Percentiles rank a stretch among this genome's conserved stretches.
These are phyloP conservation scores for Calonectria honghensis DNA, from an alignment of 2,329 filamentous ascomycete species.

Conservation along the genomic window DNA sequence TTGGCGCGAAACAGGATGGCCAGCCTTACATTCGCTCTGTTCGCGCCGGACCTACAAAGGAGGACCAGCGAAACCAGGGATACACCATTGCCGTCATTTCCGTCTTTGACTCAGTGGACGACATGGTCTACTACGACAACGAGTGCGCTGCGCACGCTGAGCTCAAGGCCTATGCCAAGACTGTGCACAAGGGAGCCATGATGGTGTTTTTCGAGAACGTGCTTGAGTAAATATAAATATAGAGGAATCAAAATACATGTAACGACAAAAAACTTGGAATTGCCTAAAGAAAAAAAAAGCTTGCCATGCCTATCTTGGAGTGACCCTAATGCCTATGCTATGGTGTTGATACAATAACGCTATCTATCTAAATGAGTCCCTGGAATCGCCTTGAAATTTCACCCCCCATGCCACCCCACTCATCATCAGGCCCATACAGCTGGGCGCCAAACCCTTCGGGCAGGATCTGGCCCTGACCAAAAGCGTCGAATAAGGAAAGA, in stretches of 20 bases:
- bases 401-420: slow-evolving; percentile 46
- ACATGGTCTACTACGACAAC: slow-evolving; percentile 78
- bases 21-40: slow-evolving; percentile 76
- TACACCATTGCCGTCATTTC: slow-evolving; percentile 75
- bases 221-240: slow-evolving; percentile 30
- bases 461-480: slow-evolving; percentile 57
- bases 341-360: background rate
- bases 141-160: slow-evolving; percentile 59
- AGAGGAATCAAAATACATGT: slow-evolving; percentile 1
- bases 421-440: slow-evolving; percentile 41
- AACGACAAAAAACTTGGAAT: slow-evolving; percentile 56
- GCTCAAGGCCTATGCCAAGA: slow-evolving; percentile 58
- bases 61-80: slow-evolving; percentile 74
- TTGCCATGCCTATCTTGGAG: background rate
- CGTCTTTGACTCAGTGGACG: slow-evolving; percentile 73
- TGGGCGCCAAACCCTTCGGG: slow-evolving; percentile 41
- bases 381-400: slow-evolving; percentile 60
- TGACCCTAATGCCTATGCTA: background rate
- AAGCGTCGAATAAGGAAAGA: slow-evolving; percentile 60
- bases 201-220: slow-evolving; percentile 71
- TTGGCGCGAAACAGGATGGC: slow-evolving; percentile 67
- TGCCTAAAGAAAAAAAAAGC: slow-evolving; percentile 45
- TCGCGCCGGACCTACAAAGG: slow-evolving; percentile 67
- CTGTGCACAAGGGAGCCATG: slow-evolving; percentile 62
- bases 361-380: slow-evolving; percentile 52